phyloP scores from a whole-genome alignment of 2,329 filamentous ascomycete genomes.

The Purpureocillium lavendulum region DNA sequence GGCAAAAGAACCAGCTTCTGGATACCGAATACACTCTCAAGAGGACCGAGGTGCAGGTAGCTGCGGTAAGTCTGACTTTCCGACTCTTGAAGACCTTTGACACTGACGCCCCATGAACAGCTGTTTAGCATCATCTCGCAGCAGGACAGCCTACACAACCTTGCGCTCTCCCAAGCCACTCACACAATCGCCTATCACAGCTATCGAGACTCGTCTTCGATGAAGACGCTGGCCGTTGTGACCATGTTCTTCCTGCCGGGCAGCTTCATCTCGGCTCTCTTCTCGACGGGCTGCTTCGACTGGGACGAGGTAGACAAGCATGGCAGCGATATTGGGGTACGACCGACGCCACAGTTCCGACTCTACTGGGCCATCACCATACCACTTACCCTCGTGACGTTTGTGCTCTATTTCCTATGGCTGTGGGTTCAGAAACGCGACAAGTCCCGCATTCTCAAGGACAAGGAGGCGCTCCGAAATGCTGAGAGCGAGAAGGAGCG shows the following conservation, averaged over 20 bases:
- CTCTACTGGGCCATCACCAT: constrained; percentile 32
- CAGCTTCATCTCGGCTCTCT: constrained; percentile 32
- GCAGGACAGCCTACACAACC: constrained; percentile 25
- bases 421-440: constrained; percentile 20
- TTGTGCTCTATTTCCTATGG: constrained; percentile 25
- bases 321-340: constrained; percentile 17
- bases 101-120: constrained; percentile 9
- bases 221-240: constrained; percentile 33
- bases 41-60: constrained; percentile 29
- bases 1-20: constrained; percentile 25
- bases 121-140: constrained; percentile 29
- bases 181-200: constrained; percentile 24
- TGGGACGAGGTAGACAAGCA: constrained; percentile 17
- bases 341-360: constrained; percentile 24
- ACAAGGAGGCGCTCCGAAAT: not conserved
- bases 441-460: constrained; percentile 6
- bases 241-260: constrained; percentile 35
- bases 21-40: constrained; percentile 27
- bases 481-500: not conserved
- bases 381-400: constrained; percentile 26
- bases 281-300: constrained; percentile 25
- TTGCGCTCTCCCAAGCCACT: constrained; percentile 17
- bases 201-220: constrained; percentile 31
- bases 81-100: not conserved
- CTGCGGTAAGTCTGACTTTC: constrained; percentile 19